phyloP scores from a whole-genome alignment of 768 basidiomycete genomes.

The Lactarius vividus region DNA sequence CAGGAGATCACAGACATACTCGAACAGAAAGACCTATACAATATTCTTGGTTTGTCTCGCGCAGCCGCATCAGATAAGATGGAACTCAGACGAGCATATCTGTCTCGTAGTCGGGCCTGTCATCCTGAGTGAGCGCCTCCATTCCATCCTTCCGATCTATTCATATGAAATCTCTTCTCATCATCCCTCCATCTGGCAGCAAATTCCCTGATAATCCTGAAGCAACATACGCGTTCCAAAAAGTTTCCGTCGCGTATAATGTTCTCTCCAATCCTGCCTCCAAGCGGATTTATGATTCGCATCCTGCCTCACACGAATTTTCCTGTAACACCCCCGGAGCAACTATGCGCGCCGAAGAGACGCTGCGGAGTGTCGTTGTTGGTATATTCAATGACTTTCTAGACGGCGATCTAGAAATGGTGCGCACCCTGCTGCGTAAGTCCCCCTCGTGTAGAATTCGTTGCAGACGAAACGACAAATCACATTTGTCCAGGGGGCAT shows the following conservation, averaged over 20 bases:
- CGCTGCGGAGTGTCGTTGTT: constrained; percentile 69
- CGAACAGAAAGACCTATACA: constrained; percentile 63
- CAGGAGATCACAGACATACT: constrained; percentile 53
- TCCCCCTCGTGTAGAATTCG: constrained; percentile 20
- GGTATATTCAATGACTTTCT: constrained; percentile 79
- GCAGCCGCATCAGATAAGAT: constrained; percentile 53
- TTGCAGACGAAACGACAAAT: constrained; percentile 2
- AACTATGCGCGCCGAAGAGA: constrained; percentile 69
- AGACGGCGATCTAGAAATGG: constrained; percentile 84
- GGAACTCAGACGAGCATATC: constrained; percentile 70
- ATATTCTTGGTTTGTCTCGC: constrained; percentile 63
- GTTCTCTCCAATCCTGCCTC: constrained; percentile 72
- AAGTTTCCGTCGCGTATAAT: constrained; percentile 80
- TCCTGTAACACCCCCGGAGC: constrained; percentile 54
- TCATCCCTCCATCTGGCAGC: constrained; percentile 37
- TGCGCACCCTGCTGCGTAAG: constrained; percentile 71
- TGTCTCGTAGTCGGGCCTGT: constrained; percentile 69
- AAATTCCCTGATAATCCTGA: constrained; percentile 77
- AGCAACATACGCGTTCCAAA: constrained; percentile 83
- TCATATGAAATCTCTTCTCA: not conserved
- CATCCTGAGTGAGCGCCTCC: constrained; percentile 75
- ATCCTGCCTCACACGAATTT: constrained; percentile 41
- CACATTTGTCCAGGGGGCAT: constrained; percentile 52
- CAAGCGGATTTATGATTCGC: constrained; percentile 65
- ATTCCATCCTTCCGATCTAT: not conserved